phyloP scores from a whole-genome alignment of 192 early-diverging fungal genomes.

The Cetraspora pellucida region DNA sequence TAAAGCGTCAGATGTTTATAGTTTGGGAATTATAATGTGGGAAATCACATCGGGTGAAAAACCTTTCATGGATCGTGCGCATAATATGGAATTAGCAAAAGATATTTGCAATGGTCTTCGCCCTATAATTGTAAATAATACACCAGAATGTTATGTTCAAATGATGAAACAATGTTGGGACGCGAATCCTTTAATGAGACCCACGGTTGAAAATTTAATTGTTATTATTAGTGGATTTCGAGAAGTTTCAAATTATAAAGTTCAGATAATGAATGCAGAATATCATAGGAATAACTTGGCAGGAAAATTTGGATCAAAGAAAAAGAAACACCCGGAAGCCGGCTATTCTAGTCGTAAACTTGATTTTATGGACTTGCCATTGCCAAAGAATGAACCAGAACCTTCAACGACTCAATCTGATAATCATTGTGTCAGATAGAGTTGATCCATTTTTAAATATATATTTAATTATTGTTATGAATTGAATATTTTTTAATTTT shows the following conservation, averaged over 20 bases:
- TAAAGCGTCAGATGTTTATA: slow-evolving; percentile 44
- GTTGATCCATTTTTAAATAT: no score
- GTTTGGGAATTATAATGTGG: slow-evolving; percentile 49
- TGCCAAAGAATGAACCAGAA: not conserved
- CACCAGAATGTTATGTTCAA: slow-evolving; percentile 33
- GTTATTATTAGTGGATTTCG: not conserved
- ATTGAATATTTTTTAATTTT: no score
- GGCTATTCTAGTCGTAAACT: slow-evolving; percentile 6
- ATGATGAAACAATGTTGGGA: slow-evolving; percentile 28
- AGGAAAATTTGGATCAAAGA: not conserved
- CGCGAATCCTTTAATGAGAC: slow-evolving; percentile 1
- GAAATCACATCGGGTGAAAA: slow-evolving; percentile 44
- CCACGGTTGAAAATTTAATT: not conserved
- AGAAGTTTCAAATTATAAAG: slow-evolving; percentile 1
- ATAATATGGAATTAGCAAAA: slow-evolving; percentile 32
- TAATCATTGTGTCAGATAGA: no score
- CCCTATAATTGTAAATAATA: slow-evolving; percentile 38
- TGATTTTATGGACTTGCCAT: not conserved
- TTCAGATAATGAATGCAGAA: slow-evolving; percentile 4
- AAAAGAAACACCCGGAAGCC: slow-evolving; percentile 18
- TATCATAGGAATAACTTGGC: not conserved
- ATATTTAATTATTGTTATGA: no score
- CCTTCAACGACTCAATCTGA: no score
- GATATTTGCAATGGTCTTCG: slow-evolving; percentile 39
- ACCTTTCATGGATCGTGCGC: slow-evolving; percentile 38